phyloP scores from a whole-genome alignment of 495 filamentous ascomycete species.

The Tuber aestivum region DNA sequence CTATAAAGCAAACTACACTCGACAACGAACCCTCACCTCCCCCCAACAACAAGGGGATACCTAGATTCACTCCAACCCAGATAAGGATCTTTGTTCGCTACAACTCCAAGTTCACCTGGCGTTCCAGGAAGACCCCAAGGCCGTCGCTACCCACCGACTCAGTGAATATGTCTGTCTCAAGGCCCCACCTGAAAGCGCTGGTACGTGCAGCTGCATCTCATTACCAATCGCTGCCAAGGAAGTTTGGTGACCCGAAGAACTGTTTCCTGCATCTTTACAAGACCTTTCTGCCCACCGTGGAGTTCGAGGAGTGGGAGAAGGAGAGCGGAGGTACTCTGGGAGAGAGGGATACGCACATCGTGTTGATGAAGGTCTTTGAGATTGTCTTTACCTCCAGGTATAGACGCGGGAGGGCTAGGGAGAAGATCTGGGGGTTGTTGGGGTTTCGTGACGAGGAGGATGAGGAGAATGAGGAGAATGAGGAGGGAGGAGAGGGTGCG shows the following conservation, averaged over 20 bases:
- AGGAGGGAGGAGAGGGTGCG: too few relatives aligned
- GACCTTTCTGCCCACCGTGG: neutral
- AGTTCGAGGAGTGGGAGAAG: neutral
- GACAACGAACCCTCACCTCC: neutral
- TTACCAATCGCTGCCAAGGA: neutral
- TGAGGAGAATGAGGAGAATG: neutral
- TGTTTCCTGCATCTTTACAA: neutral
- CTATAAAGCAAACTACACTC: neutral
- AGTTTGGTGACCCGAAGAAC: neutral
- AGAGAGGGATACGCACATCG: neutral
- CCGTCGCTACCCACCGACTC: neutral
- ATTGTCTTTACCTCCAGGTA: too few relatives aligned
- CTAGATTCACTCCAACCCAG: neutral
- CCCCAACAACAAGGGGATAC: neutral
- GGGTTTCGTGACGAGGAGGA: neutral
- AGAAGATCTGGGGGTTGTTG: neutral
- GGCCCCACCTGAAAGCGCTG: neutral
- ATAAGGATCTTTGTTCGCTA: neutral
- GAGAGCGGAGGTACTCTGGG: neutral
- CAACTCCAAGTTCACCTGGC: neutral
- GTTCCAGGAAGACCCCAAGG: rapidly evolving
- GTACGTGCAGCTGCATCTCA: neutral
- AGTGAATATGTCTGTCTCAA: neutral
- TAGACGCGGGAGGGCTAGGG: neutral
- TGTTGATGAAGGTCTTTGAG: neutral